Conservation (phyloP, 176 grass and related monocot species). For the Juncus effusus region DNA sequence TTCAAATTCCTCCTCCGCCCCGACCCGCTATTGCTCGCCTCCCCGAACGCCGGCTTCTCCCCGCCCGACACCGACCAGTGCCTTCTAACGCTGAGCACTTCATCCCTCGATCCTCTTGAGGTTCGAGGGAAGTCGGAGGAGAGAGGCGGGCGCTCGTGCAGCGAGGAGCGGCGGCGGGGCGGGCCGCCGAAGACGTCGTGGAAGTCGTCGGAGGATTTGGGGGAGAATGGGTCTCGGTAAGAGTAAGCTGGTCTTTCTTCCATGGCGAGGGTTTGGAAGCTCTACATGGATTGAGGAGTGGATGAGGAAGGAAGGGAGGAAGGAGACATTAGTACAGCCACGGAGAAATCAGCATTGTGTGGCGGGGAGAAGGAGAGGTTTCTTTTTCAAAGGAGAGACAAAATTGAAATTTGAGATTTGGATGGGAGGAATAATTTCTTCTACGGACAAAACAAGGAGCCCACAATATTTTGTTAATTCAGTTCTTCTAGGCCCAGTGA, state of each 20-base stretch:
- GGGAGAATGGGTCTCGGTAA: constrained; percentile 13
- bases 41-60: constrained; percentile 70
- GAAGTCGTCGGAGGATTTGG: constrained; percentile 54
- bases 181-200: constrained; percentile 85
- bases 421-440: no score
- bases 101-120: constrained; percentile 25
- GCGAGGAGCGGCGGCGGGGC: constrained; percentile 49
- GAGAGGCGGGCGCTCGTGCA: constrained; percentile 40
- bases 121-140: constrained; percentile 42
- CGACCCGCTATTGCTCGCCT: constrained; percentile 40
- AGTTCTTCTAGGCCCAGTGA: no score
- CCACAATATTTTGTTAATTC: no score
- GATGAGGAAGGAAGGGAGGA: background rate
- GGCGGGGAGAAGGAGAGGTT: background rate
- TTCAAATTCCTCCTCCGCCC: constrained; percentile 47
- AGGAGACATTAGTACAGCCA: background rate
- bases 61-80: constrained; percentile 31
- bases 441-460: no score
- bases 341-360: background rate
- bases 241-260: constrained; percentile 14
- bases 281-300: background rate
- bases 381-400: background rate
- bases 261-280: background rate
- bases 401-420: no score
- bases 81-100: constrained; percentile 12